phyloP scores from a whole-genome alignment of 1,284 basidiomycete species.

The Microbotryomycetes sp. region DNA sequence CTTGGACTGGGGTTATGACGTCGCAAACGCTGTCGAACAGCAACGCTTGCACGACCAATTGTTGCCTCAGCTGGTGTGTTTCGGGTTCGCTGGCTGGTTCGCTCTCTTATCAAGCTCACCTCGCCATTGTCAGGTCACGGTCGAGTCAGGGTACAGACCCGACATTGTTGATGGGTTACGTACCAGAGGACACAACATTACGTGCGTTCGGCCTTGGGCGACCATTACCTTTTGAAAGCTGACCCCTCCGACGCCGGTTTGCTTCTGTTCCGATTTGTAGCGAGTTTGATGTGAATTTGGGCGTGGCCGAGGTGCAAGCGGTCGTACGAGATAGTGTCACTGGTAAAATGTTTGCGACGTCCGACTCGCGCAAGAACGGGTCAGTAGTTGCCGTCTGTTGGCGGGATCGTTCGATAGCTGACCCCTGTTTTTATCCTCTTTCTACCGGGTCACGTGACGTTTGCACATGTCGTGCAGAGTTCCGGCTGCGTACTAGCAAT shows the following conservation, averaged over 20 bases:
- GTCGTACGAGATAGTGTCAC: constrained; percentile 44
- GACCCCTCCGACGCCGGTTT: no score
- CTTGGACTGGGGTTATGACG: constrained; percentile 69
- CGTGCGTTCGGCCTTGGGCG: constrained; percentile 32
- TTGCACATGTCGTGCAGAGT: not conserved
- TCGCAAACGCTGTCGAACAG: constrained; percentile 70
- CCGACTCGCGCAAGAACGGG: constrained; percentile 21
- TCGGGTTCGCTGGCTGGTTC: constrained; percentile 13
- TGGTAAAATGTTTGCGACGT: constrained; percentile 22
- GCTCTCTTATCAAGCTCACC: not conserved
- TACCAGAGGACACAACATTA: constrained; percentile 63
- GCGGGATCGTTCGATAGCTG: no score
- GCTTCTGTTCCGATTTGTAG: constrained; percentile 31
- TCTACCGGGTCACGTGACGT: no score
- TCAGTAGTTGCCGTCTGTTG: constrained; percentile 2
- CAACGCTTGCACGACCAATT: constrained; percentile 90
- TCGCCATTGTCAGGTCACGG: constrained; percentile 46
- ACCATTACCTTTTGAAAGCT: not conserved
- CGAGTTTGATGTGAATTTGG: constrained; percentile 48
- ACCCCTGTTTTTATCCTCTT: no score
- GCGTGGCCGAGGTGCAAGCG: constrained; percentile 64
- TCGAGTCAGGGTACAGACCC: constrained; percentile 56
- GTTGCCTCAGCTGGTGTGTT: constrained; percentile 49
- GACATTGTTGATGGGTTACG: constrained; percentile 53
- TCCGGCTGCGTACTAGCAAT: not conserved